Evolutionary conservation across 257 asterid species (phyloP).

Genomic region (Plantago major): DNA sequence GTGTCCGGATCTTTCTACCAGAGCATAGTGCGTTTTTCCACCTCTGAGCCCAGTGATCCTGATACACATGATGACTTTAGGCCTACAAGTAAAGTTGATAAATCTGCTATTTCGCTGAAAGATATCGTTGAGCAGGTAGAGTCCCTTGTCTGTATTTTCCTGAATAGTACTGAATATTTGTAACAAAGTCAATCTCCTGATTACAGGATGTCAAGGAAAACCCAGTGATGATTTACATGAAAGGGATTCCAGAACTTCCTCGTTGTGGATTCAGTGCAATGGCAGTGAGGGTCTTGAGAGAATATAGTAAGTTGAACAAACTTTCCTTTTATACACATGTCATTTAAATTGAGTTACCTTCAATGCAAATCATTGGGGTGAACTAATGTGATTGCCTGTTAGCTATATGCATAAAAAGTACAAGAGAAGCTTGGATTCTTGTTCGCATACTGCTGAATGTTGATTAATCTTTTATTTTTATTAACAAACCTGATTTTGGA

Average conservation of each 20-base stretch:
- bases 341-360: neutral
- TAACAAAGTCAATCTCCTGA: constrained; percentile 18
- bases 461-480: neutral
- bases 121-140: constrained; percentile 81
- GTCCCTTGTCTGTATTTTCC: constrained; percentile 11
- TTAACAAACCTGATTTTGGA: constrained; percentile 3
- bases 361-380: neutral
- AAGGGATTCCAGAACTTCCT: constrained; percentile 85
- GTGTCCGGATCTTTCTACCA: constrained; percentile 46
- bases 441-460: too few relatives aligned
- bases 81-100: constrained; percentile 60
- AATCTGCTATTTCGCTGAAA: constrained; percentile 50
- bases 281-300: constrained; percentile 81
- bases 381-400: too few relatives aligned
- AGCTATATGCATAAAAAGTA: too few relatives aligned
- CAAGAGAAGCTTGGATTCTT: too few relatives aligned
- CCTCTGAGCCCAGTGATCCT: constrained; percentile 60
- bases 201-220: constrained; percentile 85
- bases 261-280: constrained; percentile 94
- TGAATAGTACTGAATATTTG: constrained; percentile 4
- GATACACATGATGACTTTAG: constrained; percentile 86
- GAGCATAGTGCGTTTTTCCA: constrained; percentile 40
- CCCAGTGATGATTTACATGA: constrained; percentile 97
- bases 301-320: constrained; percentile 57
- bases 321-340: neutral